Conservation (phyloP, 371 early-diverging fungal genomes). For the Mycotypha africana region DNA sequence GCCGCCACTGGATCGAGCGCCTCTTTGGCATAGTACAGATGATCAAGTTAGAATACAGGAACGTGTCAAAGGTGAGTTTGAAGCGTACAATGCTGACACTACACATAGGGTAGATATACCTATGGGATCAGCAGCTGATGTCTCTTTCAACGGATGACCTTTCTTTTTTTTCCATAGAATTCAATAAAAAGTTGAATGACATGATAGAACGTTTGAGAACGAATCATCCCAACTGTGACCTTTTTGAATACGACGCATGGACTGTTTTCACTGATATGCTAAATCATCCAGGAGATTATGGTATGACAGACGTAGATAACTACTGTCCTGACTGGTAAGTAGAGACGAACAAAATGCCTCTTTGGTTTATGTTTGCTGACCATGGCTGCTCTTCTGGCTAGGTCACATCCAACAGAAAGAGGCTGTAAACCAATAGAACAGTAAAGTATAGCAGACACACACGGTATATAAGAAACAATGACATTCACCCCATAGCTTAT, state of each 20-base stretch:
- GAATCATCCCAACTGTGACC: background rate
- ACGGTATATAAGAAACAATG: background rate
- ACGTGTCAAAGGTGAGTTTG: constrained; percentile 19
- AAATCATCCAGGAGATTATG: constrained; percentile 15
- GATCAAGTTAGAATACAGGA: constrained; percentile 1
- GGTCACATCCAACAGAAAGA: constrained; percentile 14
- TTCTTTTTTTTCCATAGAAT: constrained; percentile 12
- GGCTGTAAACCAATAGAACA: constrained; percentile 13
- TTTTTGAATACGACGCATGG: constrained; percentile 27
- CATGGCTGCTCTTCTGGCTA: no score
- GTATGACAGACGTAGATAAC: constrained; percentile 8
- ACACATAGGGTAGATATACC: no score
- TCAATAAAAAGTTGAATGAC: constrained; percentile 15
- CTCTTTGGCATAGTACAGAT: constrained; percentile 16
- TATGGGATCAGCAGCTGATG: no score
- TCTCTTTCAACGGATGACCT: background rate
- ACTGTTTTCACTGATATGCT: constrained; percentile 18
- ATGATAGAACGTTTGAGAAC: constrained; percentile 12
- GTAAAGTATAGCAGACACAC: constrained; percentile 5
- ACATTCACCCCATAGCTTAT: background rate
- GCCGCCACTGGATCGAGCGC: constrained; percentile 33
- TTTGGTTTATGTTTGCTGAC: no score
- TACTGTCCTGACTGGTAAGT: constrained; percentile 32
- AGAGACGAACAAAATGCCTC: no score
- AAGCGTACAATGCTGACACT: no score